Evolutionary conservation across 2,329 filamentous ascomycete genomes (phyloP), one percentile per base, ranked within the genome.

Genomic region (Hymenoscyphus salicellus): DNA sequence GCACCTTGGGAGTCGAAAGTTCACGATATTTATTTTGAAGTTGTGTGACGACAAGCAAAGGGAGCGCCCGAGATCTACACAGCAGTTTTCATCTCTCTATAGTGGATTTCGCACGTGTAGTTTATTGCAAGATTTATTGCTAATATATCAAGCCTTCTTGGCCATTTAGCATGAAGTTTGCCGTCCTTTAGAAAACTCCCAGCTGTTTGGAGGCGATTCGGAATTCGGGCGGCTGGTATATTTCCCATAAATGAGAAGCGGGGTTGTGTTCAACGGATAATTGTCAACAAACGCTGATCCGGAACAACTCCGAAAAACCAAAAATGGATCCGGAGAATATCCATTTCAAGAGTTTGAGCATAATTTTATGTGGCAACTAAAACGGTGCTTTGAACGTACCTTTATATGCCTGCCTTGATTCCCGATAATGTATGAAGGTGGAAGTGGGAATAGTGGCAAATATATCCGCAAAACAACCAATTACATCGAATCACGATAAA

Each of bases 161-260:
- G 59, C 59, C 36, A 55, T 55, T 20, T 61, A 30, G 26, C 30
- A 61, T 26, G 28, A 30, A 55, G n/a, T 55, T 38, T 55, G 17
- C 30, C 46, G 16, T 41, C 33, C 23, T 46, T 60, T 32, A 49
- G 30, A 26, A 49, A 32, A 11, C 28, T 61, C 28, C 59, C 59
- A 55, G 46, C 59, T 32, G 32, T 55, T 55, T 61, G 59, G 59
- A 61, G 46, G 59, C 59, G 59, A 61, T 61, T 61, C 59, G 59
- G 59, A 61, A 61, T n/a, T 36, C 59, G 46, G 59, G 52, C 23
- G 28, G 20, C 23, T 26, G n/a, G 23, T 26, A n/a, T 26, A 33
- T 23, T 55, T 30, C 36, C n/a, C 30, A 55, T 61, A 61, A 17
- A 61, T 61, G 28, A 61, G 59, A 26, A 33, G 59, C 46, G 59